Percentiles rank a stretch among this genome's conserved stretches.
These are phyloP conservation scores for Avena insularis DNA, from an alignment of 176 grass and related monocot genomes.

Conservation along the genomic window DNA sequence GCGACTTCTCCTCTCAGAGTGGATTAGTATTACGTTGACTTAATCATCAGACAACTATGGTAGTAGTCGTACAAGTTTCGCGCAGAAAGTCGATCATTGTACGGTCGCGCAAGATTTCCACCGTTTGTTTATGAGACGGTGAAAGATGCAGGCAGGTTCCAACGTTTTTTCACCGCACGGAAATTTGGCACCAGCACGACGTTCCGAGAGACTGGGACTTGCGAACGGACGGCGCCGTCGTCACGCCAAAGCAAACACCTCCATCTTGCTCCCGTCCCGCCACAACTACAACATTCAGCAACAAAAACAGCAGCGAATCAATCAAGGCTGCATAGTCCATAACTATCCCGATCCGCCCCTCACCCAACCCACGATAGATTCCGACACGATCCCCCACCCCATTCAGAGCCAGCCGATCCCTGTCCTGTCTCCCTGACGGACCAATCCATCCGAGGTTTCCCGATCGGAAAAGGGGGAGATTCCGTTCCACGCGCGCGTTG, in stretches of 20 bases:
- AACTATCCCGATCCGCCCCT: neutral
- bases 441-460: neutral
- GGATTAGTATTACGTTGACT: too few relatives aligned
- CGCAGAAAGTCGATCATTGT: too few relatives aligned
- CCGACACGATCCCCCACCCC: constrained; percentile 26
- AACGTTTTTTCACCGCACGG: neutral
- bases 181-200: neutral
- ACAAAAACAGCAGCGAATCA: neutral
- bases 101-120: neutral
- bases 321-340: neutral
- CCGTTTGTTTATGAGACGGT: neutral
- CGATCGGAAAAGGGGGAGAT: neutral
- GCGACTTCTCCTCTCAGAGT: neutral
- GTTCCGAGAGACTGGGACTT: neutral
- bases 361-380: neutral
- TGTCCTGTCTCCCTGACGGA: neutral
- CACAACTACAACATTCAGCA: neutral
- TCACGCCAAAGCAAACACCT: constrained; percentile 52
- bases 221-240: constrained; percentile 19
- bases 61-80: too few relatives aligned
- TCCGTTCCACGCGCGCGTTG: neutral
- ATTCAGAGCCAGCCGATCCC: constrained; percentile 22
- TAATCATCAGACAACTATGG: too few relatives aligned
- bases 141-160: neutral
- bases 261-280: neutral